Evolutionary conservation across 208 protist species (phyloP).

Genomic region (Acanthamoeba quina): DNA sequence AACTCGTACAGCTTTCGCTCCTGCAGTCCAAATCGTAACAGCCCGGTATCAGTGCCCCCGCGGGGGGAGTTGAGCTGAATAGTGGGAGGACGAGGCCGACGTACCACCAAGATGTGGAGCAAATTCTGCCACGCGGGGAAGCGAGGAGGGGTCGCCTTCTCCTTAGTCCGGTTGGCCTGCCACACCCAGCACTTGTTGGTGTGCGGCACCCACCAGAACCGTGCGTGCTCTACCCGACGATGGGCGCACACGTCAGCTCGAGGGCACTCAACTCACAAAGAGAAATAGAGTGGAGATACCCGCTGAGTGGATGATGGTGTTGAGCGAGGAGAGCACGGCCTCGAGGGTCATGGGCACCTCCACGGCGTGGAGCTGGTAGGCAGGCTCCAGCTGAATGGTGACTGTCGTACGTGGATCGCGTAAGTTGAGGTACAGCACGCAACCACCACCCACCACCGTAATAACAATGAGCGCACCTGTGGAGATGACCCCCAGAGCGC

Average conservation of each 20-base stretch:
- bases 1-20: constrained; percentile 70
- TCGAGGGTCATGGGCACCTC: constrained; percentile 65
- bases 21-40: not conserved
- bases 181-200: constrained; percentile 75
- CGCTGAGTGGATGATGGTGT: constrained; percentile 10
- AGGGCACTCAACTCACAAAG: not conserved
- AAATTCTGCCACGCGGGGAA: constrained; percentile 21
- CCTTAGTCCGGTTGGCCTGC: constrained; percentile 69
- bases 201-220: constrained; percentile 76
- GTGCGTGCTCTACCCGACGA: not conserved
- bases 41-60: no score
- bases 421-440: not conserved
- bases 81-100: not conserved
- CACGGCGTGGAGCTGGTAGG: constrained; percentile 49
- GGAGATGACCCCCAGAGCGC: constrained; percentile 61
- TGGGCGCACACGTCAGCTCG: no score
- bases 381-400: constrained; percentile 68
- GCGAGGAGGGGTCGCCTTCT: not conserved
- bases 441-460: not conserved
- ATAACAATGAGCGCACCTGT: not conserved
- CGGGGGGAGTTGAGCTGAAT: no score
- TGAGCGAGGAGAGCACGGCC: constrained; percentile 29
- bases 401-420: not conserved
- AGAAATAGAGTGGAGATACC: not conserved
- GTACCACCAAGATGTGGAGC: constrained; percentile 19